Evolutionary conservation across 352 stramenopile species (phyloP), one percentile per base, ranked within the genome.

Genomic region (Pilasporangium apinafurcum): DNA sequence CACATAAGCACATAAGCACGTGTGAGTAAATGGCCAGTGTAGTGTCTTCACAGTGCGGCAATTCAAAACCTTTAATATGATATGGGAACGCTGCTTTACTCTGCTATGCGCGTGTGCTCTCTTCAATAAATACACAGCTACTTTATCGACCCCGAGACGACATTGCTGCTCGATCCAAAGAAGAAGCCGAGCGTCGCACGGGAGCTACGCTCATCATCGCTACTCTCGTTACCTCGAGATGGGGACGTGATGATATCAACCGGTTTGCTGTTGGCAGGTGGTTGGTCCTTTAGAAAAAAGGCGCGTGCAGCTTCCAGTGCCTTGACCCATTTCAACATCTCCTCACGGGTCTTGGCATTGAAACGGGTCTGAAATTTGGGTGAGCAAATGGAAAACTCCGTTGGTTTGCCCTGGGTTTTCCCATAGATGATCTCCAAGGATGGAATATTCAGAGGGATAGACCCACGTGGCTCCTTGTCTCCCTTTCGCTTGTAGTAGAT

Each of bases 401-500:
- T 76, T 14, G 63, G 65, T 42, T 88, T 89, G 40, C 62, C 56
- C 37, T 88, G 75, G 17, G 68, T 74, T 44, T 80, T 75, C 33
- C 68, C 71, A 37, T 88, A 60, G 12, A 92, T 43, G 33, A 92
- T 78, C 37, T 92, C 80, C 8, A 92, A 47, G 13, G 71, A 71
- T 37, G 70, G 63, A 46, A 82, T 47, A n/a, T 68, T 74, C 28
- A 92, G 56, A 17, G 72, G 68, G 41, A 92, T 83, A 13, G 60
- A 56, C 7, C 80, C 80, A 39, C 80, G 77, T 18, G 77, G 58
- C 27, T 89, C 76, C 6, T 72, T 73, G 51, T 92, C 80, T n/a
- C 69, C 63, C 55, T 88, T 76, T 16, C 70, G 69, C 59, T 89
- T 92, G 69, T 83, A 92, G 51, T 92, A 92, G 12, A 65, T 54